Evolutionary conservation across 768 basidiomycete genomes (phyloP), one percentile per base, ranked within the genome.

Genomic region (Lenzites betulinus): DNA sequence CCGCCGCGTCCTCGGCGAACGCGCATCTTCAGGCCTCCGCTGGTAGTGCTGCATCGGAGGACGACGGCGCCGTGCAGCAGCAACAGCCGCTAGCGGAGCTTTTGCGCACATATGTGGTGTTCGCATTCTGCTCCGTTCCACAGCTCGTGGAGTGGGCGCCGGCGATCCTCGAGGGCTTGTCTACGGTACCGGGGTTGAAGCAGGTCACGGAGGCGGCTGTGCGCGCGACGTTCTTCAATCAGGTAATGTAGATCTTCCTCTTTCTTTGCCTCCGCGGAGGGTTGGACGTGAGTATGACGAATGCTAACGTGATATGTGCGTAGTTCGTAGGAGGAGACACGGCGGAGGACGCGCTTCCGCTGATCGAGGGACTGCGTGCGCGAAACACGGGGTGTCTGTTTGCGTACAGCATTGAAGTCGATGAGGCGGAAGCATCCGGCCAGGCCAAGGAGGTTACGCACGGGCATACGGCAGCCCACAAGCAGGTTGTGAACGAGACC

Each of bases 251-350:
- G 20, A 15, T 47, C 8, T 44, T 35, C 8, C 18, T 6, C 8
- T 20, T n/a, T n/a, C 43, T 15, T 18, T 33, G 44, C n/a, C n/a
- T n/a, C n/a, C n/a, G n/a, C n/a, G n/a, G n/a, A n/a, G n/a, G n/a
- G n/a, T n/a, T 16, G n/a, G 25, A 3, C 13, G 16, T 13, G 26
- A 16, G 47, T 25, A 11, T 49, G 20, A 30, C 6, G 36, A 2
- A 2, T 22, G 15, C 15, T 30, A 28, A 18, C 3, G 15, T 18
- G 26, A 47, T 23, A 43, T 28, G 35, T 12, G 12, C 39, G 28
- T 66, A 93, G 88, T 98, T 96, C 65, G 94, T 95, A 1, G 93
- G 94, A 0, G 94, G 91, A 3, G 93, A 95, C 60, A 88, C 88
- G 0, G 90, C 88, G 0, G 79, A 82, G 38, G 86, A 81, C 18